These are phyloP conservation scores for Xylaria digitata DNA, from an alignment of 2,329 filamentous ascomycete species.

Conservation along the genomic window DNA sequence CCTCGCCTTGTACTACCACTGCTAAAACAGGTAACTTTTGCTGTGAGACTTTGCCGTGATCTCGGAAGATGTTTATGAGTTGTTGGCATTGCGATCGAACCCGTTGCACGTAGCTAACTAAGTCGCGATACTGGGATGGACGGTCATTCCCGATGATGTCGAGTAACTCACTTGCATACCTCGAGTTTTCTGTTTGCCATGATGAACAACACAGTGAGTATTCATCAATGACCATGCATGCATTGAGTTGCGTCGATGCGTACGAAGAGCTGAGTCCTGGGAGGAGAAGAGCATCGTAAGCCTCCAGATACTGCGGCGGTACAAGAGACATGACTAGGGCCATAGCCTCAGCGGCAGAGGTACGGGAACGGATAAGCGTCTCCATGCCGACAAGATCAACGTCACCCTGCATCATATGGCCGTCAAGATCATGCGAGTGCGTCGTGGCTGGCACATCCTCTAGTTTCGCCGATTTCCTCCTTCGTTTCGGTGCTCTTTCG, in stretches of 20 bases:
- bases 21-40: conserved; percentile 82
- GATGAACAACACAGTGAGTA: conserved; percentile 73
- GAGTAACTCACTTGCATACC: conserved; percentile 74
- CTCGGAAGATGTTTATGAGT: conserved; percentile 89
- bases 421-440: conserved; percentile 95
- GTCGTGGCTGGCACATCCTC: conserved; percentile 72
- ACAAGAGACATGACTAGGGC: conserved; percentile 84
- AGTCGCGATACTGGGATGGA: conserved; percentile 85
- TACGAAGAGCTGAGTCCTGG: conserved; percentile 76
- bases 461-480: conserved; percentile 85
- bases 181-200: conserved; percentile 61
- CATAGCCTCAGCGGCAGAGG: conserved; percentile 87
- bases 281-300: conserved; percentile 73
- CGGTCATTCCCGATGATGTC: conserved; percentile 84
- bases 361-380: conserved; percentile 85
- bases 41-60: conserved; percentile 83
- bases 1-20: conserved; percentile 92
- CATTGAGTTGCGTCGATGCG: conserved; percentile 86
- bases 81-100: conserved; percentile 92
- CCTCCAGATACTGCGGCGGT: conserved; percentile 70
- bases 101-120: conserved; percentile 89
- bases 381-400: conserved; percentile 94
- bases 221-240: conserved; percentile 87
- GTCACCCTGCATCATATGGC: conserved; percentile 97
- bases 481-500: conserved; percentile 77